Evolutionary conservation across 2,329 filamentous ascomycete genomes (phyloP).

Genomic region (Exutisphaerella laricina): DNA sequence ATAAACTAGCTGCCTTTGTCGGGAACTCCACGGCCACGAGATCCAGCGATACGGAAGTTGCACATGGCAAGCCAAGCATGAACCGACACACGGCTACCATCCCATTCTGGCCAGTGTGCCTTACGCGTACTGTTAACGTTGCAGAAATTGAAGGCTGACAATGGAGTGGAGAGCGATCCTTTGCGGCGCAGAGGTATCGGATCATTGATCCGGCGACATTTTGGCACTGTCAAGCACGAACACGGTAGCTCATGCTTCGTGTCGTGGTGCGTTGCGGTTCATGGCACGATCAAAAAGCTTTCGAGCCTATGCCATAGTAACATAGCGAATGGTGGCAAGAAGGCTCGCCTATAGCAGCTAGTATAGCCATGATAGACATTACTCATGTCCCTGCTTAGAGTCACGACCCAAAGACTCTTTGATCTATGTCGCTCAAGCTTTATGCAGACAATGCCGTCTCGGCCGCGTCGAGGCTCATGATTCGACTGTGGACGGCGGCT

Average conservation of each 20-base stretch:
- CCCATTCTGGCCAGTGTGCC: conserved; percentile 1
- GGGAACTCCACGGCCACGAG: background rate
- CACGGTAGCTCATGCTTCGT: background rate
- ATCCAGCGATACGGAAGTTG: conserved; percentile 1
- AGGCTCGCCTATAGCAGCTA: background rate
- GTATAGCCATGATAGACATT: background rate
- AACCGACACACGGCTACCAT: background rate
- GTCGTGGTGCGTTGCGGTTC: background rate
- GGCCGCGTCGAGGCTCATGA: background rate
- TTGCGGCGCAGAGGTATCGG: conserved; percentile 3
- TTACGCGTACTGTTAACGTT: background rate
- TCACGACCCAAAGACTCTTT: background rate
- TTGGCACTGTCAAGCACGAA: background rate
- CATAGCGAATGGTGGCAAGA: background rate
- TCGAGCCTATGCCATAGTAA: background rate
- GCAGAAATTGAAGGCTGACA: background rate
- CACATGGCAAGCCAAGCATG: conserved; percentile 1
- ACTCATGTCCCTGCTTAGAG: background rate
- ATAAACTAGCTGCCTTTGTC: background rate
- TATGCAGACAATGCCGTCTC: background rate
- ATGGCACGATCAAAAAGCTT: background rate
- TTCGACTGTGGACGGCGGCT: background rate
- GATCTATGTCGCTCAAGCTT: background rate
- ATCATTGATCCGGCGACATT: conserved; percentile 5
- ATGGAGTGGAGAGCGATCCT: conserved; percentile 5